Evolutionary conservation across 2,329 filamentous ascomycete species (phyloP), one percentile per base, ranked within the genome.

Genomic region (Colletotrichum navitas): DNA sequence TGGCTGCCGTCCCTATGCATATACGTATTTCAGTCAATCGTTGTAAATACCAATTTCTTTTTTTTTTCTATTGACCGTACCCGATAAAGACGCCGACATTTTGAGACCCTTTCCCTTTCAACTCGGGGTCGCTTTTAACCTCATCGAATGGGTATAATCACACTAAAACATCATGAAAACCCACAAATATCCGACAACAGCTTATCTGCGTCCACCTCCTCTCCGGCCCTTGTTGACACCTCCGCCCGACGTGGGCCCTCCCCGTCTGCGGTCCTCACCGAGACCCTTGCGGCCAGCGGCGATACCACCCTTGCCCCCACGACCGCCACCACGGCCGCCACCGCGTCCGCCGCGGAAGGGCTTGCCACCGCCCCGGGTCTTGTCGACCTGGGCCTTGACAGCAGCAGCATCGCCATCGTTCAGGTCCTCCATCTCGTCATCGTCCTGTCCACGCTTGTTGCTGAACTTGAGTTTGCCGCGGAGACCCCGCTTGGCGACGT

Each of bases 401-500:
- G 82, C 83, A 49, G 85, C 83, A 6, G 86, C 85, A 67, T 87
- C 86, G 47, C 84, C 84, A 36, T 86, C 86, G 36, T 86, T 85
- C 80, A 88, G 87, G 63, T 87, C 86, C 21, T 86, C 86, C 21
- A 86, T 87, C 34, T 86, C 83, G 52, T 84, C 84, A 14, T 83
- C 84, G 36, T 83, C 83, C 60, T 82, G 82, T 67, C 81, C 80
- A 66, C 84, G 85, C 78, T 86, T 88, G 80, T 93, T 93, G 47
- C 89, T 90, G 83, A 92, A 93, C 84, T 93, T 93, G 76, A 93
- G 84, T 80, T 90, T 89, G 56, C 91, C 91, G 63, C 90, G 88
- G 71, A 90, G 87, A 29, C 91, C 91, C 52, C 90, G 87, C 77
- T 87, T 87, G 24, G 88, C 89, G 1, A 87, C 89, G 76, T 93